A percentile compares a stretch with the other conserved stretches of the same genome.
phyloP scores from a whole-genome alignment of 768 basidiomycete genomes.

The Pholiota molesta region DNA sequence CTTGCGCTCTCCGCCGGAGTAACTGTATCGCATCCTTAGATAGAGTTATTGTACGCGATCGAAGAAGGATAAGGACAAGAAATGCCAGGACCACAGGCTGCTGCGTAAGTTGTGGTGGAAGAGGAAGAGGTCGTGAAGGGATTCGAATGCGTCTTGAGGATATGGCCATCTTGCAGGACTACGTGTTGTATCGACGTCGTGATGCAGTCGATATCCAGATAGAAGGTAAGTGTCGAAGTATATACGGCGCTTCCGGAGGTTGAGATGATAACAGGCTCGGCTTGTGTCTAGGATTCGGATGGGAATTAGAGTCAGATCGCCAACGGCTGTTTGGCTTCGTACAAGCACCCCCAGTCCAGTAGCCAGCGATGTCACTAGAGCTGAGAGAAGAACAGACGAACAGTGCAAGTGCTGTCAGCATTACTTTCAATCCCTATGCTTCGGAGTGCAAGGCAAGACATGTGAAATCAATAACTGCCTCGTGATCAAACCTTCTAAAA shows the following conservation, averaged over 20 bases:
- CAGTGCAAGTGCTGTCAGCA: background rate
- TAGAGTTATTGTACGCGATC: constrained; percentile 43
- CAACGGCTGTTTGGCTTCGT: background rate
- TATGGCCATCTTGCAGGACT: constrained; percentile 7
- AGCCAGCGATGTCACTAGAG: background rate
- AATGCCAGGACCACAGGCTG: constrained; percentile 43
- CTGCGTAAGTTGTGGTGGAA: constrained; percentile 18
- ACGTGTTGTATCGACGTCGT: background rate
- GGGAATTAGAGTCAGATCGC: too few species aligned
- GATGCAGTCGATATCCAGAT: background rate
- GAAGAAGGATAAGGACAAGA: constrained; percentile 53
- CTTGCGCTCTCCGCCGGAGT: constrained; percentile 20
- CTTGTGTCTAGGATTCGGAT: too few species aligned
- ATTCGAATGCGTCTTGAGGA: constrained; percentile 21
- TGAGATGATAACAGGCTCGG: background rate
- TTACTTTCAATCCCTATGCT: background rate
- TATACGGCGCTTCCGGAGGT: background rate
- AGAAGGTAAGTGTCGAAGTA: background rate
- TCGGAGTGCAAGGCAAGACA: constrained; percentile 10
- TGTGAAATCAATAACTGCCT: constrained; percentile 8
- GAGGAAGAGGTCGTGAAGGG: constrained; percentile 18
- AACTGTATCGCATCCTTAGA: constrained; percentile 34
- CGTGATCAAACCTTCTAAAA: too few species aligned
- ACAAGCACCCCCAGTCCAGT: background rate
- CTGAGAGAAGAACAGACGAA: background rate